phyloP scores from a whole-genome alignment of 1,284 basidiomycete genomes.

The Grifola frondosa region DNA sequence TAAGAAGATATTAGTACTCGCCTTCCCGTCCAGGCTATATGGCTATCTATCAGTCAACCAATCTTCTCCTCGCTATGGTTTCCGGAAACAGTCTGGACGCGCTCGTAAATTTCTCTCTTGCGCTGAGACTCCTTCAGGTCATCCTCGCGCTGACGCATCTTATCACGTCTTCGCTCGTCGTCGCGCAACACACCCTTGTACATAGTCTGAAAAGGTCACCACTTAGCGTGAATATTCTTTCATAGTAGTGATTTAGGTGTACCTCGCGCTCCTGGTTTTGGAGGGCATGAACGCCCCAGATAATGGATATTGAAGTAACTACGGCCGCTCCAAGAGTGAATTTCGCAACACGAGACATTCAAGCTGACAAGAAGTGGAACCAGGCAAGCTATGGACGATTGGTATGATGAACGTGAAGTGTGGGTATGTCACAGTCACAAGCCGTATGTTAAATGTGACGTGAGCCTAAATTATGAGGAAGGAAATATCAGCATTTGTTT shows the following conservation, averaged over 20 bases:
- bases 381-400: too few relatives aligned
- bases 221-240: constrained; percentile 3
- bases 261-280: constrained; percentile 88
- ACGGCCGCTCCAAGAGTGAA: constrained; percentile 73
- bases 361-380: neutral
- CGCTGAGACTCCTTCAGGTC: constrained; percentile 64
- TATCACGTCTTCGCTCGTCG: constrained; percentile 76
- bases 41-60: too few relatives aligned
- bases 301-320: constrained; percentile 64
- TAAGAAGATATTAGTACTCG: too few relatives aligned
- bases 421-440: too few relatives aligned
- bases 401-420: too few relatives aligned
- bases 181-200: constrained; percentile 87
- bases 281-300: constrained; percentile 91
- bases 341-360: constrained; percentile 78
- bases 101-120: constrained; percentile 69
- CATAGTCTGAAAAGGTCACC: constrained; percentile 65
- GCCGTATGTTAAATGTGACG: too few relatives aligned
- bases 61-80: too few relatives aligned
- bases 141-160: constrained; percentile 65
- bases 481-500: too few relatives aligned
- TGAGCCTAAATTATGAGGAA: too few relatives aligned
- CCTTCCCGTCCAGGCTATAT: too few relatives aligned
- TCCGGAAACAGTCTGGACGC: constrained; percentile 52
- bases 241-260: constrained; percentile 17